phyloP scores from a whole-genome alignment of 225 moss, liverwort and hornwort genomes.

The Polytrichum commune region DNA sequence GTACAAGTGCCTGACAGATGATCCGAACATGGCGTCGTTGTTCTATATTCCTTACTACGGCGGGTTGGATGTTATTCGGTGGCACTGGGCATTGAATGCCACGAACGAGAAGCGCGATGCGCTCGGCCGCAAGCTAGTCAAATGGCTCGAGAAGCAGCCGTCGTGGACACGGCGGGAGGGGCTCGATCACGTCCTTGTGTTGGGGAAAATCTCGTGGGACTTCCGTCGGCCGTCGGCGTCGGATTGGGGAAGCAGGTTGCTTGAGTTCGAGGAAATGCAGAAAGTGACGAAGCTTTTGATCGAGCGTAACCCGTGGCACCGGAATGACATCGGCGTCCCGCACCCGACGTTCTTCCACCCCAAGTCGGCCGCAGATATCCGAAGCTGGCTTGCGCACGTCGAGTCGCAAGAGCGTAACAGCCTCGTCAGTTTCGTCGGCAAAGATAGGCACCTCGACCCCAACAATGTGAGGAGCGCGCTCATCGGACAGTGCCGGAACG shows the following conservation, averaged over 20 bases:
- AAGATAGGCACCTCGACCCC: conserved; percentile 73
- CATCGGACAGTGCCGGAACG: conserved; percentile 70
- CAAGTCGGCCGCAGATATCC: conserved; percentile 60
- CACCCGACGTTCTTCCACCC: conserved; percentile 98
- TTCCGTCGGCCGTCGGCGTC: conserved; percentile 54
- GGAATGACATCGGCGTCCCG: conserved; percentile 78
- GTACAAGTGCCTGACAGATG: conserved; percentile 66
- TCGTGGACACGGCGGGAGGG: conserved; percentile 71
- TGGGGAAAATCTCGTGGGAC: conserved; percentile 95
- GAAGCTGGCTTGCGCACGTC: conserved; percentile 51
- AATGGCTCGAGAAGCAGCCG: conserved; percentile 71
- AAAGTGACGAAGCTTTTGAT: conserved; percentile 72
- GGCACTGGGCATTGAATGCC: conserved; percentile 78
- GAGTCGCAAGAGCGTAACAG: conserved; percentile 38
- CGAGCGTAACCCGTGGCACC: conserved; percentile 91
- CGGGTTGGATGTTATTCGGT: conserved; percentile 90
- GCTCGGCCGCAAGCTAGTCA: conserved; percentile 60
- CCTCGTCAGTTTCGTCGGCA: conserved; percentile 92
- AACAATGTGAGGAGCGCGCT: conserved; percentile 68
- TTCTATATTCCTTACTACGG: conserved; percentile 94
- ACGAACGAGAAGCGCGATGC: conserved; percentile 67
- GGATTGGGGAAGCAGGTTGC: conserved; percentile 78
- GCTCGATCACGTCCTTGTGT: conserved; percentile 70
- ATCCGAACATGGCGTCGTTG: conserved; percentile 47
- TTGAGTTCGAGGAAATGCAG: conserved; percentile 61